Percentiles rank a stretch among this genome's conserved stretches.
Conservation (phyloP, 768 basidiomycete species). For the Xanthoconium purpureum region DNA sequence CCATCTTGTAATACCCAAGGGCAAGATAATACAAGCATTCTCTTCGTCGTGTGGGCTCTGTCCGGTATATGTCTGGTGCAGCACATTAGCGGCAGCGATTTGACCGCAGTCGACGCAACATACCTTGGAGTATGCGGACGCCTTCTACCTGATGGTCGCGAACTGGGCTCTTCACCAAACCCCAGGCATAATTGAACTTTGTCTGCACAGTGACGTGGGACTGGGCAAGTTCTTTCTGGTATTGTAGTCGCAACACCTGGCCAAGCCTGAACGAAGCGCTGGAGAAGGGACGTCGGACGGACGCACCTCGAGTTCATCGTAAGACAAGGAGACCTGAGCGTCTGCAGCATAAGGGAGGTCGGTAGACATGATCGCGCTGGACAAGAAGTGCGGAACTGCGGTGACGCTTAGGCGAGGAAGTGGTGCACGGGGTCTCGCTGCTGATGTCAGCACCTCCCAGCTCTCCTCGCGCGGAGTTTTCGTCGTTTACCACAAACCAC, state of each 20-base stretch:
- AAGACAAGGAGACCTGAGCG: slow-evolving; percentile 82
- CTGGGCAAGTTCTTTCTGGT: slow-evolving; percentile 82
- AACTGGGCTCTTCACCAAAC: slow-evolving; percentile 86
- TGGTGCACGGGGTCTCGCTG: slow-evolving; percentile 21
- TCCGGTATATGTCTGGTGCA: slow-evolving; percentile 80
- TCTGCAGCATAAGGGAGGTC: slow-evolving; percentile 96
- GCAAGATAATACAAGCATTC: slow-evolving; percentile 98
- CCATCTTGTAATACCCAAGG: slow-evolving; percentile 94
- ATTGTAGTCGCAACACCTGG: slow-evolving; percentile 83
- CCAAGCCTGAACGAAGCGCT: background rate
- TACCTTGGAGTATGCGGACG: slow-evolving; percentile 87
- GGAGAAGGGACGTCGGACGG: background rate
- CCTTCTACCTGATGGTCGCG: slow-evolving; percentile 89
- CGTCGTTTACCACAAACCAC: slow-evolving; percentile 25
- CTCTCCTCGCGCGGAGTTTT: slow-evolving; percentile 16
- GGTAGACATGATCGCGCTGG: slow-evolving; percentile 51
- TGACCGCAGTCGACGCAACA: slow-evolving; percentile 7
- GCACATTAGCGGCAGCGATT: slow-evolving; percentile 5
- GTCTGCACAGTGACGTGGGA: slow-evolving; percentile 90
- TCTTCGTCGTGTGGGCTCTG: slow-evolving; percentile 80
- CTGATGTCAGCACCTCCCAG: slow-evolving; percentile 25
- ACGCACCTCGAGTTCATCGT: slow-evolving; percentile 83
- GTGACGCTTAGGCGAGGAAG: background rate
- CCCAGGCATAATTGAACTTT: slow-evolving; percentile 98
- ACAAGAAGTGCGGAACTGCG: slow-evolving; percentile 15